Conservation (phyloP, 2,329 filamentous ascomycete species). For the Penicillium hordei region DNA sequence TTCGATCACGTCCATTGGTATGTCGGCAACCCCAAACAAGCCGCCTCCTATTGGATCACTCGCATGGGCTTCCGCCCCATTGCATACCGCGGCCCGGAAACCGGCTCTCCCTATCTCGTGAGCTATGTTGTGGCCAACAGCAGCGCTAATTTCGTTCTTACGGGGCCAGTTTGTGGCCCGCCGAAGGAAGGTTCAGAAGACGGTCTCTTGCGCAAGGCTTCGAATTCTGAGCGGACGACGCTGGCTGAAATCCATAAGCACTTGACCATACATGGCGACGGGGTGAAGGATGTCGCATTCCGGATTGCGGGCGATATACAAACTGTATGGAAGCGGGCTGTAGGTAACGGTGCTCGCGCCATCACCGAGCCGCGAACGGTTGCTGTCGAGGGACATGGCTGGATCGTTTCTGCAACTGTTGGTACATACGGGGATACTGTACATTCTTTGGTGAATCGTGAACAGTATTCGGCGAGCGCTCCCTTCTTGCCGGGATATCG, state of each 20-base stretch:
- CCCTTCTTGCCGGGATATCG: slow-evolving; percentile 77
- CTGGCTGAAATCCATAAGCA: slow-evolving; percentile 74
- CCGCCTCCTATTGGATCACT: slow-evolving; percentile 77
- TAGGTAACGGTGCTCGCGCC: slow-evolving; percentile 64
- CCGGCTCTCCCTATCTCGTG: slow-evolving; percentile 72
- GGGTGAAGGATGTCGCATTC: slow-evolving; percentile 89
- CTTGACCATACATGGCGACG: slow-evolving; percentile 80
- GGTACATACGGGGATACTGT: slow-evolving; percentile 87
- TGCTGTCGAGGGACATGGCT: slow-evolving; percentile 53
- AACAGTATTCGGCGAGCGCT: slow-evolving; percentile 58
- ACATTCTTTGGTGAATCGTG: slow-evolving; percentile 76
- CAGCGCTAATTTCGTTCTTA: slow-evolving; percentile 77
- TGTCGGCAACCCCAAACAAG: slow-evolving; percentile 91
- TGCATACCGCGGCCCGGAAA: slow-evolving; percentile 83
- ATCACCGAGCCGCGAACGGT: slow-evolving; percentile 60
- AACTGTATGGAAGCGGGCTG: slow-evolving; percentile 69
- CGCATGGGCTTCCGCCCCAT: slow-evolving; percentile 78
- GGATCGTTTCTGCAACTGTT: slow-evolving; percentile 70
- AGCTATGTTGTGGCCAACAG: slow-evolving; percentile 80
- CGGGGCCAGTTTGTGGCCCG: slow-evolving; percentile 68
- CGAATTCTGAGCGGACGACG: slow-evolving; percentile 59
- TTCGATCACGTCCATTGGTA: slow-evolving; percentile 92
- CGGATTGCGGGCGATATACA: slow-evolving; percentile 74
- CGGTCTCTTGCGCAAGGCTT: slow-evolving; percentile 45
- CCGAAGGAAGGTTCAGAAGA: slow-evolving; percentile 53